A percentile compares a stretch with the other conserved stretches of the same genome.
Evolutionary conservation across 768 basidiomycete genomes (phyloP).

Genomic region (Pleurotus platypus): DNA sequence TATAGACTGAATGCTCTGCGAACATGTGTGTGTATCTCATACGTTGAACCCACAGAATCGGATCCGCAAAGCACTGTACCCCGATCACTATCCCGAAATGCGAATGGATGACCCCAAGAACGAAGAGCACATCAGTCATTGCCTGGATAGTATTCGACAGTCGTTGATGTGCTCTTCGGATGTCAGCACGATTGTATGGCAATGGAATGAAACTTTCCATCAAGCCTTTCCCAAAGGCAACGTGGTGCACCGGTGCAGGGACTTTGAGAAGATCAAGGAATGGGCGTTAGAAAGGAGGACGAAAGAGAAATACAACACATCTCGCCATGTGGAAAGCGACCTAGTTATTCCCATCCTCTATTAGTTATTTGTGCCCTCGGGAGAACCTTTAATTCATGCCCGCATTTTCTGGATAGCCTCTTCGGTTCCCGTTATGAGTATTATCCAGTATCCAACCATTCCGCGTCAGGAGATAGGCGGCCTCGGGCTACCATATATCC

Average conservation of each 20-base stretch:
- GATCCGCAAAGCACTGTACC: constrained; percentile 13
- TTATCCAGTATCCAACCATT: too few relatives aligned
- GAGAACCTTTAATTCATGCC: not conserved
- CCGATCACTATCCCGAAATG: constrained; percentile 9
- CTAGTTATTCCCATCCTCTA: constrained; percentile 39
- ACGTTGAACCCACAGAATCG: constrained; percentile 10
- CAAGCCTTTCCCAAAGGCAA: not conserved
- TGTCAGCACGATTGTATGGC: constrained; percentile 16
- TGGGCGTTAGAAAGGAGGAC: constrained; percentile 14
- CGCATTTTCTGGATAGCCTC: too few relatives aligned
- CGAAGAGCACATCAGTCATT: constrained; percentile 17
- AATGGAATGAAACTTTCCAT: constrained; percentile 14
- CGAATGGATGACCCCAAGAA: not conserved
- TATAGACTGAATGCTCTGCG: not conserved
- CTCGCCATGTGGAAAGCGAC: constrained; percentile 1
- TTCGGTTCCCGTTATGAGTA: too few relatives aligned
- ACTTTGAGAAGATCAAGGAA: constrained; percentile 16
- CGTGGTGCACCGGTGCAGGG: constrained; percentile 13
- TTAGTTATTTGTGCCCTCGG: constrained; percentile 12
- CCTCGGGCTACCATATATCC: too few relatives aligned
- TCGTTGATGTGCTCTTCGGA: constrained; percentile 18
- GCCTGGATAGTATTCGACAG: constrained; percentile 17
- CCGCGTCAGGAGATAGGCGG: too few relatives aligned
- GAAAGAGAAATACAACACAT: constrained; percentile 5
- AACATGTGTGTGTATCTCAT: too few relatives aligned